Base-by-base conservation (phyloP, 164 flowering plant genomes). In the Piper longum region DNA sequence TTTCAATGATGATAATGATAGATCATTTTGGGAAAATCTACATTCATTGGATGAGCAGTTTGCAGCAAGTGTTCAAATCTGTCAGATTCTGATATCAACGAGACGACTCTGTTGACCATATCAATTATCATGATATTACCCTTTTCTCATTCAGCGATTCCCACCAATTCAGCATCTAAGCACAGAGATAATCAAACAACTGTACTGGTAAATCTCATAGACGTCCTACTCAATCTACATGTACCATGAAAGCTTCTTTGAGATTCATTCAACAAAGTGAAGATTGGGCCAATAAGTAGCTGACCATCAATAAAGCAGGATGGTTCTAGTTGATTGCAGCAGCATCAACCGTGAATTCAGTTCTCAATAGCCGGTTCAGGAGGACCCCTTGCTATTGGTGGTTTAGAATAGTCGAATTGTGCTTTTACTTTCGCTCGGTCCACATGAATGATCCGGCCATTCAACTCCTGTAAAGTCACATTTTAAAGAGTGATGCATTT, bases 351-450 rank as follows among this genome's bases (percentile, higher is more conserved):
- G 17, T 56, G 17, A 14, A 18, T n/a, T 9, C 60, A 16, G 11
- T 57, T 41, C 16, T 57, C 41, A 57, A 36, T 16, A 2, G 42
- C 39, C 5, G 79, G 77, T 64, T 78, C 77, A 18, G 93, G 98
- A 12, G 98, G 93, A 42, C 98, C 96, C 70, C 89, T 79, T 26
- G 96, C 98, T 66, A 85, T 79, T 3, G 95, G 96, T 71, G 78
- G 72, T n/a, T 72, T 66, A 51, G 18, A 79, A 19, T 71, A 66
- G n/a, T 69, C 36, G 12, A 63, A 65, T 5, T 19, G n/a, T 9
- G 68, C 6, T 61, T 54, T 77, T 4, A 76, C 86, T 67, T 87
- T 92, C 62, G 96, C 93, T 58, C 72, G 73, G 63, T 86, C 91
- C 69, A 92, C 96, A 67, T 74, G 83, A 39, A 92, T 75, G 44